phyloP scores from a whole-genome alignment of 2,329 filamentous ascomycete species.

The Graphilbum fragrans region DNA sequence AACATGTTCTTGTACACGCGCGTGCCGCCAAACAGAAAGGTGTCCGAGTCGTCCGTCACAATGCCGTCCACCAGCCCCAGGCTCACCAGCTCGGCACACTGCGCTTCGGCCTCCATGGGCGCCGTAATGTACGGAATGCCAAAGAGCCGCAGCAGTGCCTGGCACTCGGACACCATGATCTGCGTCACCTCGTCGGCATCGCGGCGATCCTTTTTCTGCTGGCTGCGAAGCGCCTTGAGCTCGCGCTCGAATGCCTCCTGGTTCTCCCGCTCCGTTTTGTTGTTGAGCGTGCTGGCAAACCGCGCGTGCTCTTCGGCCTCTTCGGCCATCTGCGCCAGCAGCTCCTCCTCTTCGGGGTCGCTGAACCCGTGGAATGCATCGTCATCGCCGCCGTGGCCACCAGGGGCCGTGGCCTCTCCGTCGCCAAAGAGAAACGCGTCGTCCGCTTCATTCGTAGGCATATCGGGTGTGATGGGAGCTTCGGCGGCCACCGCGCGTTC shows the following conservation, averaged over 20 bases:
- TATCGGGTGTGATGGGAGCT: no score
- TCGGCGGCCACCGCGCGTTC: no score
- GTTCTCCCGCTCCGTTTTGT: constrained; percentile 57
- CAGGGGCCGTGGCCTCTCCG: constrained; percentile 9
- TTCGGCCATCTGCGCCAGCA: constrained; percentile 72
- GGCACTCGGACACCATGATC: constrained; percentile 91
- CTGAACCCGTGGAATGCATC: constrained; percentile 60
- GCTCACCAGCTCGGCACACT: constrained; percentile 82
- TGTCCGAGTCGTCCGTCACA: constrained; percentile 94
- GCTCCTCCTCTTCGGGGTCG: constrained; percentile 84
- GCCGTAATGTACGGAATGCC: constrained; percentile 94
- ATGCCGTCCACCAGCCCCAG: constrained; percentile 91
- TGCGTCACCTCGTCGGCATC: constrained; percentile 96
- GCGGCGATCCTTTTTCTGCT: constrained; percentile 91
- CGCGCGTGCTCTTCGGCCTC: constrained; percentile 91
- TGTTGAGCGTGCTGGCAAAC: constrained; percentile 79
- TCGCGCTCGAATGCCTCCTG: constrained; percentile 76
- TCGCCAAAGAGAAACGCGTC: not conserved
- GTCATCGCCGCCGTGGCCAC: constrained; percentile 32
- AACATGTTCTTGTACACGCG: constrained; percentile 99
- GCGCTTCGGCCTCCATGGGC: constrained; percentile 97
- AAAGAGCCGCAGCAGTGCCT: constrained; percentile 79
- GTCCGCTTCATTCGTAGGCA: not conserved
- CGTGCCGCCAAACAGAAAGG: constrained; percentile 91
- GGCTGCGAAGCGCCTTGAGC: constrained; percentile 72